phyloP scores from a whole-genome alignment of 1,284 basidiomycete species.

The Pyrrhoderma noxium region DNA sequence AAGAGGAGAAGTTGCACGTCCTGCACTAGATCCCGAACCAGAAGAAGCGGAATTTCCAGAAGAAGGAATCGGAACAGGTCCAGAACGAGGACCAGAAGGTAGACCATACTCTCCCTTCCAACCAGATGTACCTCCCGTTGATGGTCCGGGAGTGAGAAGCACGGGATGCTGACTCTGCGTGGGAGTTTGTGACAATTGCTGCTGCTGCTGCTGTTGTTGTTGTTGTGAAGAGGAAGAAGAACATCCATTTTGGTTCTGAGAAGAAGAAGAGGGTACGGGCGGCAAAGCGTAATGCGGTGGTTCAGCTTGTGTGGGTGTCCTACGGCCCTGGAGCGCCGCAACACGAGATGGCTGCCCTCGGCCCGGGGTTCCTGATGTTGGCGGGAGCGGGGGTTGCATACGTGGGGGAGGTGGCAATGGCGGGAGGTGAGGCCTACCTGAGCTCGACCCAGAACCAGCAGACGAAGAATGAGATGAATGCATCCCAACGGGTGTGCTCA shows the following conservation, averaged over 20 bases:
- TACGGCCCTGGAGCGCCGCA: constrained; percentile 26
- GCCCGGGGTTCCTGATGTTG: constrained; percentile 23
- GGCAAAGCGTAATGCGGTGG: constrained; percentile 39
- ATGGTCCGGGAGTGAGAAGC: constrained; percentile 11
- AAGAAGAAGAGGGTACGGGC: constrained; percentile 36
- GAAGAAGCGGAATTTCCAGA: no score
- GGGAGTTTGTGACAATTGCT: constrained; percentile 33
- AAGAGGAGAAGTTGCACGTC: constrained; percentile 53
- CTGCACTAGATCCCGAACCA: constrained; percentile 13
- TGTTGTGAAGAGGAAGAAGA: constrained; percentile 21
- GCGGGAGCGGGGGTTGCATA: constrained; percentile 53
- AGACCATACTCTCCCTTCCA: constrained; percentile 48
- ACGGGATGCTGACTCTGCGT: constrained; percentile 8
- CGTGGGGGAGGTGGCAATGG: constrained; percentile 62
- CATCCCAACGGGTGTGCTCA: constrained; percentile 20
- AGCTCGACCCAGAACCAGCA: constrained; percentile 19
- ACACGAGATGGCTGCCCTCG: constrained; percentile 21
- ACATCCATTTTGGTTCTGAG: constrained; percentile 38
- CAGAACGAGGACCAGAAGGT: constrained; percentile 53
- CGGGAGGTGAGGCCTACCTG: constrained; percentile 44
- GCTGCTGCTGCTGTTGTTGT: constrained; percentile 6
- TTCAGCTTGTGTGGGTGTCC: constrained; percentile 49
- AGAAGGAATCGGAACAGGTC: no score
- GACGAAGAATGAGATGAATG: constrained; percentile 29
- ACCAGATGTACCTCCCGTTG: constrained; percentile 16